Evolutionary conservation across 1,139 yeast genomes (phyloP), one percentile per base, ranked within the genome.

Genomic region (Taiozyma sp.): DNA sequence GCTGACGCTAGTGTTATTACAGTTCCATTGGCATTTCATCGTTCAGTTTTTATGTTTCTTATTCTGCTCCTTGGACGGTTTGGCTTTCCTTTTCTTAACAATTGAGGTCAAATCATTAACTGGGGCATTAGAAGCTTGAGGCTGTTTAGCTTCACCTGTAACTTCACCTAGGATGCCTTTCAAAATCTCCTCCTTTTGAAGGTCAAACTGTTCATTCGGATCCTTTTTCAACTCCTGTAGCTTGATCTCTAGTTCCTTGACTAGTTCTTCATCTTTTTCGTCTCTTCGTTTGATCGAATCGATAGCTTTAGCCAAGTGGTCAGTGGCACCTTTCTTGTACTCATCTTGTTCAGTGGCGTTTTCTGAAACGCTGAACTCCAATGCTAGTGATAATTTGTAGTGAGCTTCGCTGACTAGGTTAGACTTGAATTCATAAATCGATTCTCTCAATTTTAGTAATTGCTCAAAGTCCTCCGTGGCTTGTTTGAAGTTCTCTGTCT

Each of bases 401-500:
- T 88, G 89, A 0, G 91, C 84, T 63, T 90, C 96, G 4, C 93
- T 83, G 9, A 90, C 74, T 40, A 83, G 70, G 2, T 87, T 75
- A 1, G 89, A 80, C 8, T 72, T 68, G n/a, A 68, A 68, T 19
- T 77, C 67, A 52, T 55, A 54, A 42, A 89, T 69, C 54, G 80
- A 72, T 47, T 72, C 63, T 64, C 92, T 78, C 48, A 87, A 69
- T 23, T 77, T 70, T 44, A 87, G 74, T 48, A 89, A 74, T 14
- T 77, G 70, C 46, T 73, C 70, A 52, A 88, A 78, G 65, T 91
- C 97, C 27, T 70, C 72, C 0, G 84, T 80, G 0, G 96, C 88
- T 66, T 89, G 96, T 14, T 73, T 70, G 65, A 89, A 89, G 67
- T 89, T 88, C 60, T 91, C 92, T 2, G 92, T 83, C 64, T 91